Base-by-base conservation (phyloP, 192 early-diverging fungal species). In the Chytriomyces confervae region DNA sequence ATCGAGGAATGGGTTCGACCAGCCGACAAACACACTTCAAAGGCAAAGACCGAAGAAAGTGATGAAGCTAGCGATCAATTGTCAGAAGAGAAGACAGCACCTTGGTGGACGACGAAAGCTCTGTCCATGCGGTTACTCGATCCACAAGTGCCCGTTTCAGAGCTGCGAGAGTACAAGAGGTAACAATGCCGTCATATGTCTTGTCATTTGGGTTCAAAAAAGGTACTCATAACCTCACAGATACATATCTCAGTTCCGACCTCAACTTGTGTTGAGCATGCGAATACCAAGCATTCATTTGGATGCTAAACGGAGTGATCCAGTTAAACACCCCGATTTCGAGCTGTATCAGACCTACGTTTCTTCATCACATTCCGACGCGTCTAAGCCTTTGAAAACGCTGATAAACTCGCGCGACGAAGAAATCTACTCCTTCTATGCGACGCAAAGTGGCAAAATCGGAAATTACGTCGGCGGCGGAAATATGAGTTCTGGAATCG, bases 121-220 rank as follows among this genome's bases (percentile, higher is more conserved):
- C 64, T 89, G 11, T 82, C 84, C 2, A 82, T 80, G 49, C 75
- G 82, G 13, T 77, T 89, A 27, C 29, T 89, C 76, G 79, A 85
- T 45, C 88, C 88, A 5, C 77, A 86, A 45, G 87, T 89, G 47
- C 75, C 84, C 10, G 53, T 62, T 53, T 68, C n/a, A 44, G 87
- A 89, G 68, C 23, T 84, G 63, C 82, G 83, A 67, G 88, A 89
- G 79, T 89, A 89, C 77, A 80, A 78, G 66, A 70, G 85, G 83
- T 86, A 69, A 24, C 71, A 10, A 64, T 20, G 27, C 24, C 50
- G 18, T 51, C 23, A 72, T 11, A 16, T 53, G 13, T 61, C 57
- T 65, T 66, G 7, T 76, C 0, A 36, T 36, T 36, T 36, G 36
- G 36, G 36, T 36, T 36, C 4, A 36, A 36, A 36, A 36, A 36